A percentile compares a stretch with the other conserved stretches of the same genome.
phyloP scores from a whole-genome alignment of 2,329 filamentous ascomycete species.

The Trichoderma sp. region DNA sequence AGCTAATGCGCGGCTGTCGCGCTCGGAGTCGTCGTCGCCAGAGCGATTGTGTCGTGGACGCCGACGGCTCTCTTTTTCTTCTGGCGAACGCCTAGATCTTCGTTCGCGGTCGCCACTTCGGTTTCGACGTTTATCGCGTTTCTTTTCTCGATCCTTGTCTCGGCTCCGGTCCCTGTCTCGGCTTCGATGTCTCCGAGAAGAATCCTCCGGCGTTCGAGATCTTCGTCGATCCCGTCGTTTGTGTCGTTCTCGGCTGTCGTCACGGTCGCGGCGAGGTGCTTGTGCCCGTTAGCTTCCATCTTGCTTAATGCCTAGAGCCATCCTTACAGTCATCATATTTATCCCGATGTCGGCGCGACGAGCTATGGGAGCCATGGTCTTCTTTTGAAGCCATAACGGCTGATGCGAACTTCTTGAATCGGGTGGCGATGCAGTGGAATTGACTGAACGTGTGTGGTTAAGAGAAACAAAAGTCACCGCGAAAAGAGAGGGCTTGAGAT shows the following conservation, averaged over 20 bases:
- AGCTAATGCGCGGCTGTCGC: slow-evolving; percentile 28
- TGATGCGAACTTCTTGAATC: background rate
- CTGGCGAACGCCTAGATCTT: slow-evolving; percentile 41
- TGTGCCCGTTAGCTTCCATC: slow-evolving; percentile 33
- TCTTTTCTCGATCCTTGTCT: slow-evolving; percentile 7
- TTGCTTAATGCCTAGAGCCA: slow-evolving; percentile 31
- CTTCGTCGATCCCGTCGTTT: slow-evolving; percentile 40
- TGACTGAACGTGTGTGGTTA: background rate
- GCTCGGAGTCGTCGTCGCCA: slow-evolving; percentile 33
- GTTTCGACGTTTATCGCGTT: slow-evolving; percentile 32
- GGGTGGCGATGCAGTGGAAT: background rate
- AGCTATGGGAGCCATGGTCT: slow-evolving; percentile 32
- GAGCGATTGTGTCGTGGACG: slow-evolving; percentile 31
- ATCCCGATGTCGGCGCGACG: slow-evolving; percentile 26
- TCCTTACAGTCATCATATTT: slow-evolving; percentile 16
- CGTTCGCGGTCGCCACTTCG: slow-evolving; percentile 36
- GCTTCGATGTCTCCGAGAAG: slow-evolving; percentile 29
- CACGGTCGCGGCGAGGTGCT: slow-evolving; percentile 33
- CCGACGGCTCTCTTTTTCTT: slow-evolving; percentile 37
- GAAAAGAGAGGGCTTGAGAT: background rate
- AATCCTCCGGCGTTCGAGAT: slow-evolving; percentile 40
- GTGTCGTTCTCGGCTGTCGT: slow-evolving; percentile 35
- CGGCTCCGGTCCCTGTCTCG: slow-evolving; percentile 27
- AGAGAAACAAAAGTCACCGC: background rate
- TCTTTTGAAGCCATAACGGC: slow-evolving; percentile 37